Evolutionary conservation across 495 filamentous ascomycete species (phyloP).

Genomic region (Hyaloscypha hepaticicola): DNA sequence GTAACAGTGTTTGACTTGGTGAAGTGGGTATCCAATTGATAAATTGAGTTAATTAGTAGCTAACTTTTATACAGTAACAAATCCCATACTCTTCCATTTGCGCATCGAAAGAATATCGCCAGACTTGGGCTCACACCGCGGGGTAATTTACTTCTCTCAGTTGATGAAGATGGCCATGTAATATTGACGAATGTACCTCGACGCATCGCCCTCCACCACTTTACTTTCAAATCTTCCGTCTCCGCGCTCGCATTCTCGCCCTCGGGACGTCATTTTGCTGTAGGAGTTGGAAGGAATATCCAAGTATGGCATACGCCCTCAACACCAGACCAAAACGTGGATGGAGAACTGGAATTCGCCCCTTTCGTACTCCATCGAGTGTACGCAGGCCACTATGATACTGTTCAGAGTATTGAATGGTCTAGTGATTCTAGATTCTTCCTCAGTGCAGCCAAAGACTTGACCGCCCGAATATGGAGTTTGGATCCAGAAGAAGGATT

Average conservation of each 20-base stretch:
- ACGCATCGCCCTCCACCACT: conserved; percentile 83
- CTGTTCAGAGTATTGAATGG: conserved; percentile 84
- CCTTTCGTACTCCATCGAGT: conserved; percentile 87
- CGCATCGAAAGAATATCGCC: conserved; percentile 89
- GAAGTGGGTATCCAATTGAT: conserved; percentile 59
- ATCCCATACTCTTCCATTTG: conserved; percentile 90
- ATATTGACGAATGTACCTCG: conserved; percentile 88
- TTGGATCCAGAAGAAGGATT: conserved; percentile 84
- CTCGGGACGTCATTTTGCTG: conserved; percentile 85
- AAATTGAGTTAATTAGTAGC: conserved; percentile 21
- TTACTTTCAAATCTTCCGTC: conserved; percentile 83
- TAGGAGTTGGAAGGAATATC: conserved; percentile 76
- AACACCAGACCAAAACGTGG: conserved; percentile 69
- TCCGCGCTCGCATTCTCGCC: conserved; percentile 89
- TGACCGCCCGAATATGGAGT: conserved; percentile 94
- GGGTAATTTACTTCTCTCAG: conserved; percentile 85
- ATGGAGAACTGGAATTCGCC: conserved; percentile 89
- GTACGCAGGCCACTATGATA: conserved; percentile 85
- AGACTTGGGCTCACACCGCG: conserved; percentile 83
- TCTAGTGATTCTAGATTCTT: conserved; percentile 94
- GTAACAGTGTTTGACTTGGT: conserved; percentile 95
- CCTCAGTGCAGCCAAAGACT: conserved; percentile 83
- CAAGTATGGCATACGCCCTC: conserved; percentile 96
- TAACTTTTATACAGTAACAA: conserved; percentile 66
- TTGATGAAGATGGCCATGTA: conserved; percentile 92